Conservation (phyloP, 768 basidiomycete genomes). For the Russula emetica region DNA sequence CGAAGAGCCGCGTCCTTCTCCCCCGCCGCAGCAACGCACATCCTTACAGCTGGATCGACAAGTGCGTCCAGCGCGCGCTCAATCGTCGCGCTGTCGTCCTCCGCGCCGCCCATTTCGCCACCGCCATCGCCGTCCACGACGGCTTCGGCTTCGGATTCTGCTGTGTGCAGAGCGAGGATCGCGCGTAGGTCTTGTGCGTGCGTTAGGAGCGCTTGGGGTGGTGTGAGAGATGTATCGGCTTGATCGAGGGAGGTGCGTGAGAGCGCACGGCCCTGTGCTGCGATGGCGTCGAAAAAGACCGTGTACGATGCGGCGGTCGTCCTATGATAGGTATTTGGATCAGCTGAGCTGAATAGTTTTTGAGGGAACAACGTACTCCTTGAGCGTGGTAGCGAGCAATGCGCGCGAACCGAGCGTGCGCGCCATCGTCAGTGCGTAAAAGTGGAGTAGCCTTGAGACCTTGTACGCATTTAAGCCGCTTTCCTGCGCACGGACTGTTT, state of each 20-base stretch:
- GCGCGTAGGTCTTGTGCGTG: slow-evolving; percentile 80
- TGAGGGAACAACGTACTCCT: slow-evolving; percentile 51
- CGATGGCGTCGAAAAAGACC: slow-evolving; percentile 85
- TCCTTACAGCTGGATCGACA: slow-evolving; percentile 77
- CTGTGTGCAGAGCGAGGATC: slow-evolving; percentile 61
- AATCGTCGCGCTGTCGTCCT: slow-evolving; percentile 42
- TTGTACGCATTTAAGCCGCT: slow-evolving; percentile 90
- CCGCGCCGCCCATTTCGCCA: background rate
- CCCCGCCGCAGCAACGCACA: slow-evolving; percentile 65
- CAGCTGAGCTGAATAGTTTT: background rate
- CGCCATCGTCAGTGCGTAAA: slow-evolving; percentile 90
- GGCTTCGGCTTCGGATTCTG: slow-evolving; percentile 30
- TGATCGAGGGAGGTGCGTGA: slow-evolving; percentile 51
- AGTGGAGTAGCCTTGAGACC: slow-evolving; percentile 91
- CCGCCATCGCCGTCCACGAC: slow-evolving; percentile 22
- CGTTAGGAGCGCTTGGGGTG: slow-evolving; percentile 77
- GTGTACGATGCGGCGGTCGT: slow-evolving; percentile 77
- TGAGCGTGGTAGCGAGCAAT: slow-evolving; percentile 65
- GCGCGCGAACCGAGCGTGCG: slow-evolving; percentile 87
- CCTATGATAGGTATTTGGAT: slow-evolving; percentile 38
- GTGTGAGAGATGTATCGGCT: slow-evolving; percentile 65
- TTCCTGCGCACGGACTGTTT: slow-evolving; percentile 91
- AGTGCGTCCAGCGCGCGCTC: slow-evolving; percentile 75
- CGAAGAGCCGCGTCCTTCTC: slow-evolving; percentile 66
- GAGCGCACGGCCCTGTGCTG: slow-evolving; percentile 71